A percentile compares a stretch with the other conserved stretches of the same genome.
Conservation (phyloP, 129 eudicot genomes). For the Lactuca sativa region DNA sequence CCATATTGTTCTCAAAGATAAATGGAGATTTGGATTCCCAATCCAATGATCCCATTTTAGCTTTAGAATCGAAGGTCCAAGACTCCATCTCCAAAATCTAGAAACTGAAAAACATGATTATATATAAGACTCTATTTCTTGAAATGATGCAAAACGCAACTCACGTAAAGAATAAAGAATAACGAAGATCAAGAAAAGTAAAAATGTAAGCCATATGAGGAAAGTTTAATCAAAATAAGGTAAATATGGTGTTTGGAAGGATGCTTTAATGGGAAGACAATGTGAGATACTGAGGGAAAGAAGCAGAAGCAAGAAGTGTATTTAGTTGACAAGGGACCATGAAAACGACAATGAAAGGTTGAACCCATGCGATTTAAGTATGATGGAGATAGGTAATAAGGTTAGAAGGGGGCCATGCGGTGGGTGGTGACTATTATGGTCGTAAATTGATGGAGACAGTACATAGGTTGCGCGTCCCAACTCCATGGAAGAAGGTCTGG, state of each 20-base stretch:
- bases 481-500: slow-evolving; percentile 29
- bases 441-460: slow-evolving; percentile 28
- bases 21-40: slow-evolving; percentile 36
- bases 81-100: slow-evolving; percentile 46
- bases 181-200: not conserved
- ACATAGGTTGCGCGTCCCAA: slow-evolving; percentile 16
- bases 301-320: slow-evolving; percentile 20
- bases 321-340: slow-evolving; percentile 33
- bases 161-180: not conserved
- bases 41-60: slow-evolving; percentile 19
- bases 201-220: slow-evolving; percentile 12
- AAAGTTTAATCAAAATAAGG: slow-evolving; percentile 20
- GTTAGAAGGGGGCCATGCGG: not conserved
- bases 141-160: slow-evolving; percentile 22
- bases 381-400: slow-evolving; percentile 8
- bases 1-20: slow-evolving; percentile 27
- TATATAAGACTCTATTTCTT: slow-evolving; percentile 2
- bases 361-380: slow-evolving; percentile 9
- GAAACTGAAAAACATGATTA: slow-evolving; percentile 8
- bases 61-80: slow-evolving; percentile 44
- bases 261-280: slow-evolving; percentile 45
- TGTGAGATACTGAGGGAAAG: slow-evolving; percentile 27
- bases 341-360: slow-evolving; percentile 20
- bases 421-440: slow-evolving; percentile 2
- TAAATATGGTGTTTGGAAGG: slow-evolving; percentile 17